Evolutionary conservation across 1,139 yeast species (phyloP).

Genomic region (Nakaseomyces bracarensis): DNA sequence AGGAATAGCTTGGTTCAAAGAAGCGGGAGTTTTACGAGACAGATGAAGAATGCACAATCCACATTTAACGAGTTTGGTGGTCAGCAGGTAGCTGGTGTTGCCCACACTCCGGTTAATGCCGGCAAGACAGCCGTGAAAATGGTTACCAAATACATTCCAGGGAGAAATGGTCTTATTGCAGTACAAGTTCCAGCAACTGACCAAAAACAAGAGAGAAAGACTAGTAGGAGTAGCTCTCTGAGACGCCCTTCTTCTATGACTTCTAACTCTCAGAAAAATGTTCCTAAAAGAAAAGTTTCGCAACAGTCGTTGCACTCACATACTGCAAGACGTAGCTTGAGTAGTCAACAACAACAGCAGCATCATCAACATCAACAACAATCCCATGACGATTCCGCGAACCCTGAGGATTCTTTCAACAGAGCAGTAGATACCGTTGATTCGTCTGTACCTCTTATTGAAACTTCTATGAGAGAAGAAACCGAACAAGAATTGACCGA

Average conservation of each 20-base stretch:
- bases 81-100: slow-evolving; percentile 15
- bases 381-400: not conserved
- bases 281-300: slow-evolving; percentile 7
- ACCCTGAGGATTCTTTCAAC: slow-evolving; percentile 1
- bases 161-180: slow-evolving; percentile 40
- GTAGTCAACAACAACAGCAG: not conserved
- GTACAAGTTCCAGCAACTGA: slow-evolving; percentile 39
- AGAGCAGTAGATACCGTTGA: slow-evolving; percentile 3
- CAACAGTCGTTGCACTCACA: slow-evolving; percentile 10
- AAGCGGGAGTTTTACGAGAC: slow-evolving; percentile 5
- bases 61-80: slow-evolving; percentile 29
- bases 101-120: slow-evolving; percentile 2
- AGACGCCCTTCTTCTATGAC: slow-evolving; percentile 10
- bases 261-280: not conserved
- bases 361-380: too few relatives aligned
- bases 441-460: slow-evolving; percentile 13
- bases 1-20: slow-evolving; percentile 7
- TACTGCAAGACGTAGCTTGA: slow-evolving; percentile 3
- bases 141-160: slow-evolving; percentile 41
- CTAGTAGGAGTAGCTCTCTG: slow-evolving; percentile 1
- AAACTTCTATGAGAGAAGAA: slow-evolving; percentile 19
- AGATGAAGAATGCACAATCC: slow-evolving; percentile 15
- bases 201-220: slow-evolving; percentile 8
- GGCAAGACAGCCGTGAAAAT: slow-evolving; percentile 17
- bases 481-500: slow-evolving; percentile 15